phyloP scores from a whole-genome alignment of 2,329 filamentous ascomycete genomes.

The Sarocladium kiliense region DNA sequence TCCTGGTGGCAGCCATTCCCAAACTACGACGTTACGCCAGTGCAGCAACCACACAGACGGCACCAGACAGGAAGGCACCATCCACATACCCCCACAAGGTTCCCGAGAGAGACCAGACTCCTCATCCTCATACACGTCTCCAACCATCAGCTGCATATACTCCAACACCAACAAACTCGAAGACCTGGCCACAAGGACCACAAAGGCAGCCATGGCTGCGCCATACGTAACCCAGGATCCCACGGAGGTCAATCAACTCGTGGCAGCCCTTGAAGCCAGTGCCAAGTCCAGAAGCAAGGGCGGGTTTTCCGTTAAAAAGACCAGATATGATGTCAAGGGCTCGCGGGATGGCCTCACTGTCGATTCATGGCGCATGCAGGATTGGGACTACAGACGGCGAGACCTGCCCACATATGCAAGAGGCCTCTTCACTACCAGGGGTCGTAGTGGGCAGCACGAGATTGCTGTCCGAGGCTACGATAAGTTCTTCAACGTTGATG shows the following conservation, averaged over 20 bases:
- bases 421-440: conserved; percentile 83
- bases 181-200: too few relatives aligned
- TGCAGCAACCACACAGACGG: too few relatives aligned
- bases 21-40: too few relatives aligned
- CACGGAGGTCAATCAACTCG: conserved; percentile 59
- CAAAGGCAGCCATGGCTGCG: conserved; percentile 20
- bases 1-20: too few relatives aligned
- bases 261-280: conserved; percentile 56
- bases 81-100: too few relatives aligned
- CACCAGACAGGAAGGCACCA: too few relatives aligned
- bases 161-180: too few relatives aligned
- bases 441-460: conserved; percentile 59
- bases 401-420: conserved; percentile 88
- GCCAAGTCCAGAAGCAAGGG: conserved; percentile 51
- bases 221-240: conserved; percentile 67
- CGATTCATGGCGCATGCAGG: conserved; percentile 88
- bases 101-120: too few relatives aligned
- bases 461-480: conserved; percentile 91
- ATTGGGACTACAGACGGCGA: conserved; percentile 90
- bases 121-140: too few relatives aligned
- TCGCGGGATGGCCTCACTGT: conserved; percentile 64
- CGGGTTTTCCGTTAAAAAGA: conserved; percentile 71
- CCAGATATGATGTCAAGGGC: conserved; percentile 62
- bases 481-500: conserved; percentile 95
- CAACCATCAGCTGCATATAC: too few relatives aligned